These are phyloP conservation scores for Meripilus lineatus DNA, from an alignment of 1,284 basidiomycete genomes.

Conservation along the genomic window DNA sequence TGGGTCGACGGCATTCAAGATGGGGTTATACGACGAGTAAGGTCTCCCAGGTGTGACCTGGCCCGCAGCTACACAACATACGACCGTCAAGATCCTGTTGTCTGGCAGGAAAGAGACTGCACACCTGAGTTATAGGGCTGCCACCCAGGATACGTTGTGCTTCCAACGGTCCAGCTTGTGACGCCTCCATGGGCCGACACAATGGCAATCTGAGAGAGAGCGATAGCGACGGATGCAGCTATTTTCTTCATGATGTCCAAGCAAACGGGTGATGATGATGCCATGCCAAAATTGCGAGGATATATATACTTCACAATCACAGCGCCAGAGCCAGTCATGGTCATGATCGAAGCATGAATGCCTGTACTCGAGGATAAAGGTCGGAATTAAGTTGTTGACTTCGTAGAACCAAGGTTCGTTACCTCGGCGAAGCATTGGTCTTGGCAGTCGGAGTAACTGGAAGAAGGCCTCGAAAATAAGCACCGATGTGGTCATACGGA, in stretches of 20 bases:
- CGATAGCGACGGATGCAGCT: neutral
- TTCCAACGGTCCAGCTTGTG: slow-evolving; percentile 6
- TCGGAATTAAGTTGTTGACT: too few relatives aligned
- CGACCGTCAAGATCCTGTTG: too few relatives aligned
- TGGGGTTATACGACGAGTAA: slow-evolving; percentile 5
- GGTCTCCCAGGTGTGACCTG: slow-evolving; percentile 6
- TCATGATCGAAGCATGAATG: too few relatives aligned
- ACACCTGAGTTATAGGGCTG: slow-evolving; percentile 5
- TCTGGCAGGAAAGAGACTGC: neutral
- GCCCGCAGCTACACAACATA: slow-evolving; percentile 4
- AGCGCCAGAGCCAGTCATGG: too few relatives aligned
- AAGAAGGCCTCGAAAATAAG: too few relatives aligned
- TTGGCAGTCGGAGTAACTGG: too few relatives aligned
- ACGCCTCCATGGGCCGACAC: slow-evolving; percentile 6
- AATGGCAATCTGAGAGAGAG: neutral
- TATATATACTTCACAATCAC: too few relatives aligned
- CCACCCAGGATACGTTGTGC: slow-evolving; percentile 6
- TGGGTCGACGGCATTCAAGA: neutral
- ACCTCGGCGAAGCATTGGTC: too few relatives aligned
- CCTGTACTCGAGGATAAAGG: too few relatives aligned
- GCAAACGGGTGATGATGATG: neutral
- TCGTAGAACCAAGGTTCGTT: too few relatives aligned
- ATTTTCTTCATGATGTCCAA: slow-evolving; percentile 2
- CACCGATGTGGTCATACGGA: too few relatives aligned
- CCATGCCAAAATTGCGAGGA: too few relatives aligned